Percentiles rank a stretch among this genome's conserved stretches.
phyloP scores from a whole-genome alignment of 2,329 filamentous ascomycete species.

The Apiospora koreana region DNA sequence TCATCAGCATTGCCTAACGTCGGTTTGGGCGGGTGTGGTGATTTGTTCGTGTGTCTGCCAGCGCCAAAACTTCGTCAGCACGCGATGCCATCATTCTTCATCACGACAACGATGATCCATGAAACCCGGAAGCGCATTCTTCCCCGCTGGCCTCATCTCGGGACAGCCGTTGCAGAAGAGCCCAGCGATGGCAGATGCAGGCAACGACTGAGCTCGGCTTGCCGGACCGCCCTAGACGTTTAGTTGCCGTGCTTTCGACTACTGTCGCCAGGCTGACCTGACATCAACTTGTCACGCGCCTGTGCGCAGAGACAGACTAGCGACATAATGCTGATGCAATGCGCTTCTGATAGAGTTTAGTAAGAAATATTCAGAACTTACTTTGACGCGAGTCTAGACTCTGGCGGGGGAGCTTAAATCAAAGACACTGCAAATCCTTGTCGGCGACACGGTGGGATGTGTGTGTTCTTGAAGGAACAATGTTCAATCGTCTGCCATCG shows the following conservation, averaged over 20 bases:
- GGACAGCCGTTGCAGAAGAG: conserved; percentile 26
- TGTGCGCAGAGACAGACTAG: conserved; percentile 10
- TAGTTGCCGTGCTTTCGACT: conserved; percentile 10
- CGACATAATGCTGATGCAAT: conserved; percentile 13
- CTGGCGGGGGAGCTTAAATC: conserved; percentile 2
- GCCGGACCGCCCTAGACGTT: conserved; percentile 1
- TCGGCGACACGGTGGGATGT: neutral
- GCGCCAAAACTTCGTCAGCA: conserved; percentile 12
- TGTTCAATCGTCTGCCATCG: neutral
- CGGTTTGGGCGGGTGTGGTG: neutral
- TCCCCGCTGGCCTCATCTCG: conserved; percentile 26
- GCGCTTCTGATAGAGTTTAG: conserved; percentile 9
- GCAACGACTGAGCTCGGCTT: conserved; percentile 17
- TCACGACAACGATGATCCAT: conserved; percentile 28
- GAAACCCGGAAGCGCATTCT: conserved; percentile 20
- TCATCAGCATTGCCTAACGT: conserved; percentile 30
- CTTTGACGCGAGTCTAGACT: conserved; percentile 11
- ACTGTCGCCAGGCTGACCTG: conserved; percentile 8
- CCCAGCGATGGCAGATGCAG: conserved; percentile 20
- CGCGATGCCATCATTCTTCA: conserved; percentile 12
- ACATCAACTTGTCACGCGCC: conserved; percentile 9
- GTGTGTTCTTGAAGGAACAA: neutral
- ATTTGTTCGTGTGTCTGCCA: neutral
- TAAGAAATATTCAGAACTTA: conserved; percentile 5
- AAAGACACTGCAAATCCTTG: conserved; percentile 1